Conservation (phyloP, 106 monocot genomes). For the Dioscorea dumetorum region DNA sequence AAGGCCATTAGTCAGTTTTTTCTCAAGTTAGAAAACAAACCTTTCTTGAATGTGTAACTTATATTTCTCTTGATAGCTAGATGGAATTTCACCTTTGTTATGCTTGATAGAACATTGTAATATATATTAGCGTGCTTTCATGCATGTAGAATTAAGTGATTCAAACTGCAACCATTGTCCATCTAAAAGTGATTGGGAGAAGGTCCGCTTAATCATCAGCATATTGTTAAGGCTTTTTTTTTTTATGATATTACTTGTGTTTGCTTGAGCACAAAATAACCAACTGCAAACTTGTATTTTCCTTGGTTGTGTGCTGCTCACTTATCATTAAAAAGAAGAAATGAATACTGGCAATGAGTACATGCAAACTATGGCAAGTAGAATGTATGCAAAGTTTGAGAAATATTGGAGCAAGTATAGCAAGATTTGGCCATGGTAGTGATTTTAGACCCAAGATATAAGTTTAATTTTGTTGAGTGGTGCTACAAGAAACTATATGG, state of each 20-base stretch:
- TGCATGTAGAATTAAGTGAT: background rate
- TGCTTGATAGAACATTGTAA: constrained; percentile 6
- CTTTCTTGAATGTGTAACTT: background rate
- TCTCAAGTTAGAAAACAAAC: constrained; percentile 7
- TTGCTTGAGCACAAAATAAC: constrained; percentile 7
- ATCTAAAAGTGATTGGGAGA: constrained; percentile 2
- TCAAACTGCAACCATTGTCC: constrained; percentile 6
- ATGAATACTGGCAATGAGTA: background rate
- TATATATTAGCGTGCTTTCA: background rate
- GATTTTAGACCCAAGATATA: background rate
- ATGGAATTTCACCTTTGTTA: constrained; percentile 1
- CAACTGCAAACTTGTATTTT: constrained; percentile 7
- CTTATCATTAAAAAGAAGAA: background rate
- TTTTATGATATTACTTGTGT: background rate
- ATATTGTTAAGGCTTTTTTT: constrained; percentile 2
- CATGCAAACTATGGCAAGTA: background rate
- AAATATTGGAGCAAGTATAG: background rate
- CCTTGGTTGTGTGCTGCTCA: background rate
- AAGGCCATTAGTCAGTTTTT: too few species aligned
- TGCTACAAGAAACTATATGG: background rate
- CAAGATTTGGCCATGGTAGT: background rate
- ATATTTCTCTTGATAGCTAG: background rate
- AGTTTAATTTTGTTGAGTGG: background rate
- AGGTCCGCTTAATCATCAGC: too few species aligned
- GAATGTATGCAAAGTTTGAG: background rate